These are phyloP conservation scores for Tuber borchii DNA, from an alignment of 495 filamentous ascomycete species.

Conservation along the genomic window DNA sequence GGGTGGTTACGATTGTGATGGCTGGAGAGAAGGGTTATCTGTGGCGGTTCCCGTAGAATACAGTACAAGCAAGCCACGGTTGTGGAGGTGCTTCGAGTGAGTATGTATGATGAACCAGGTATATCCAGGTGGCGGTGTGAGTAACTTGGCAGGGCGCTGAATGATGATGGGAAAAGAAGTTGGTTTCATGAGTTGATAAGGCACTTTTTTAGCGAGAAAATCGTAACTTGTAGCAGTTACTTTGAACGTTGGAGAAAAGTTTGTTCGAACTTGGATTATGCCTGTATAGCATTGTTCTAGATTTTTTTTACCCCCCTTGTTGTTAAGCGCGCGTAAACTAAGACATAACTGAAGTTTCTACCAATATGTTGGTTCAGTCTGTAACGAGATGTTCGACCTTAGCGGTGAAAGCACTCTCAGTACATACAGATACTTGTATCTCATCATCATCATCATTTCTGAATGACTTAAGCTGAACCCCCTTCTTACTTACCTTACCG, in stretches of 20 bases:
- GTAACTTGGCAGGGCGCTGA: neutral
- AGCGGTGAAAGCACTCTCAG: neutral
- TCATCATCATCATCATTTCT: neutral
- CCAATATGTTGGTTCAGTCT: neutral
- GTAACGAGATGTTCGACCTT: neutral
- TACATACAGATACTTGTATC: no score
- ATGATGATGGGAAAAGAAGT: neutral
- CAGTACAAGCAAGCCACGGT: neutral
- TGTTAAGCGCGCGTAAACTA: neutral
- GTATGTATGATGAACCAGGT: neutral
- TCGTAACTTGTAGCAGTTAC: neutral
- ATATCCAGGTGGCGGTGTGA: neutral
- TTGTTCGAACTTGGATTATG: neutral
- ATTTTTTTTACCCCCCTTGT: neutral
- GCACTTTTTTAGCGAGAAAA: no score
- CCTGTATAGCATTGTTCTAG: neutral
- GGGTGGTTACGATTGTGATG: no score
- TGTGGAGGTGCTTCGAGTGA: conserved; percentile 3
- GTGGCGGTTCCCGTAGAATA: neutral
- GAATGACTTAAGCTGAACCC: neutral
- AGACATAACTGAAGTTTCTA: neutral
- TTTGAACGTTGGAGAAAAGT: neutral
- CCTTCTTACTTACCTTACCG: no score
- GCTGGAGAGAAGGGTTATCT: neutral
- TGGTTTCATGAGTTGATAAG: neutral